Evolutionary conservation across 257 asterid genomes (phyloP), one percentile per base, ranked within the genome.

Genomic region (Nicotiana tabacum): DNA sequence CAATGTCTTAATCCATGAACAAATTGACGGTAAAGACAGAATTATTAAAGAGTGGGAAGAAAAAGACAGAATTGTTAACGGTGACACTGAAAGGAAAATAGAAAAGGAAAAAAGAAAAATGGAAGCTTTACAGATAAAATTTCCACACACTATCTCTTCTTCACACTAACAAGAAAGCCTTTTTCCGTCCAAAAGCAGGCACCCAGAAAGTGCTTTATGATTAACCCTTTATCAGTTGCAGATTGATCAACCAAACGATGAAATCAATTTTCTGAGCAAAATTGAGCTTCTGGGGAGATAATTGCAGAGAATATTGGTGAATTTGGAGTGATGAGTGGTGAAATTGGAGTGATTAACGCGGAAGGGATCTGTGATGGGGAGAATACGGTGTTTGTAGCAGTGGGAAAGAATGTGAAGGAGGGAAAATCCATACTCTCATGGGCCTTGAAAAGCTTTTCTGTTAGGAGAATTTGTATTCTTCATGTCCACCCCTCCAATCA

Each of bases 401-500:
- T 93, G 67, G 98, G 98, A 6, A 84, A 90, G 87, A 86, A 95
- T 84, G 87, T 90, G 77, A 88, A 90, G 87, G 92, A 90, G 69
- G 97, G 98, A 0, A 93, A 92, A 84, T 87, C 92, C 81, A 24
- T 88, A 85, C 85, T 93, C 65, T 84, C 82, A 15, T 95, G 97
- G 98, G 92, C 93, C 16, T 74, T 86, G 80, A 85, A 85, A 77
- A 90, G 83, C 77, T 92, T 90, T 83, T 80, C 89, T 77, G 92
- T 91, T 77, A 88, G 84, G 60, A 82, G 74, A 56, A 84, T 93
- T 62, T 88, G 93, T 87, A 90, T 95, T 85, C 88, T 93, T 56
- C 95, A 95, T 85, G 95, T 93, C 90, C 97, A 95, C 87, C 98
- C 83, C 83, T 92, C 97, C 78, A 68, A 87, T 82, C 89, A 58